Evolutionary conservation across 177 flowering plant genomes (phyloP), one percentile per base, ranked within the genome.

Genomic region (Vitis hybrid): DNA sequence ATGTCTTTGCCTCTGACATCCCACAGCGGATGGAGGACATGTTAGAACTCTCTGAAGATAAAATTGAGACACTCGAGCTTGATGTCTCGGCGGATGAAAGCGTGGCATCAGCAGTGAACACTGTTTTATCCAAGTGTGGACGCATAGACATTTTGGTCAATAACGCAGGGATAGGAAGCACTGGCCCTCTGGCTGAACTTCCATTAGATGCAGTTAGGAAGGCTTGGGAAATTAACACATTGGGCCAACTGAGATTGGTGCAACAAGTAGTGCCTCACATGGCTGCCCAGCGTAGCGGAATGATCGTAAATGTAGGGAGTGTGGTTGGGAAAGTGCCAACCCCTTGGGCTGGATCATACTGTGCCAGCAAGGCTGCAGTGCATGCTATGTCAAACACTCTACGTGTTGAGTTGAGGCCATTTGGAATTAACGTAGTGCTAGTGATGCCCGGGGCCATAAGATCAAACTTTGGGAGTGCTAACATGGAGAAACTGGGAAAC

Each of bases 341-440:
- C 10, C 93, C 91, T 29, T 87, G 89, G 93, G 89, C 89, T 0
- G 96, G 96, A 15, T 79, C 89, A 12, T 87, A 89, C 63, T 86
- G 90, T 31, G 66, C 89, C 12, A 83, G 84, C 66, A 87, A 89
- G 70, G 91, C 96, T 3, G 78, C 84, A 0, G 87, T 90, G 0
- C 89, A 81, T 56, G 89, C 94, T 10, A 75, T 89, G 78, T 75
- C 90, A 0, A 60, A 84, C 45, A 31, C 83, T 0, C 67, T 89
- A 52, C 77, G 93, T 0, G 77, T 88, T 0, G 92, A 90, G 72
- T 55, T 89, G 16, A 71, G 71, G 13, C 93, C 91, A 1, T 87
- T 89, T 66, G 84, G 86, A 10, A 77, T 90, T 31, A 56, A 87
- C 39, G 90, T 90, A 16, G 80, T 89, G 51, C 49, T 81, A 5